Conservation (phyloP, 2,329 filamentous ascomycete genomes). For the Claviceps pazoutovae region DNA sequence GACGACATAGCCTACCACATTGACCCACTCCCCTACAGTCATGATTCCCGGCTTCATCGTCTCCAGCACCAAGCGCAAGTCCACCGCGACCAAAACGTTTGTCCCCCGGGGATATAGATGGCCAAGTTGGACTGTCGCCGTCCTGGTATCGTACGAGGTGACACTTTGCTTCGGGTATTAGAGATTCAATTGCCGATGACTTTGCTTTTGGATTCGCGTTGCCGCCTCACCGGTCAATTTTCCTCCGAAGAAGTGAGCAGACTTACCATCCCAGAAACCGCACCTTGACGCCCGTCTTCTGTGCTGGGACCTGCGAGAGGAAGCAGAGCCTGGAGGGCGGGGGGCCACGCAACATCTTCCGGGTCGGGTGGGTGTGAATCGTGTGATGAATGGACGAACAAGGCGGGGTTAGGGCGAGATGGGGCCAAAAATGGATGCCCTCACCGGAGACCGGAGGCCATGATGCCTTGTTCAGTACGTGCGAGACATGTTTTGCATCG, state of each 20-base stretch:
- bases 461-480: neutral
- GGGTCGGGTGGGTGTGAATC: neutral
- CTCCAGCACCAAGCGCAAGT: constrained; percentile 58
- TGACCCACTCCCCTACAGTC: constrained; percentile 71
- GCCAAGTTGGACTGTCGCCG: constrained; percentile 51
- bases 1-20: constrained; percentile 68
- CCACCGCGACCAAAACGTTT: constrained; percentile 43
- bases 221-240: too few relatives aligned
- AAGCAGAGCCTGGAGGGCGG: constrained; percentile 51
- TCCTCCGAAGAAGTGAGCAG: constrained; percentile 6
- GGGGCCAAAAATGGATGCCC: too few relatives aligned
- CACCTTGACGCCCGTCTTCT: constrained; percentile 57
- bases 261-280: constrained; percentile 83
- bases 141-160: constrained; percentile 33
- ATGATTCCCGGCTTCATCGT: constrained; percentile 48
- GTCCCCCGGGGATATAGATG: constrained; percentile 45
- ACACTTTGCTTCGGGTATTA: constrained; percentile 25
- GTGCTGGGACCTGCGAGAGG: constrained; percentile 42
- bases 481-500: neutral
- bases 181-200: too few relatives aligned
- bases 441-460: neutral
- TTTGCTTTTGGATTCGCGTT: too few relatives aligned
- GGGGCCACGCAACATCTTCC: constrained; percentile 41
- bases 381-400: neutral
- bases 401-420: too few relatives aligned